Percentiles rank a stretch among this genome's conserved stretches.
These are phyloP conservation scores for Fusarium guadeloupense DNA, from an alignment of 2,329 filamentous ascomycete species.

Conservation along the genomic window DNA sequence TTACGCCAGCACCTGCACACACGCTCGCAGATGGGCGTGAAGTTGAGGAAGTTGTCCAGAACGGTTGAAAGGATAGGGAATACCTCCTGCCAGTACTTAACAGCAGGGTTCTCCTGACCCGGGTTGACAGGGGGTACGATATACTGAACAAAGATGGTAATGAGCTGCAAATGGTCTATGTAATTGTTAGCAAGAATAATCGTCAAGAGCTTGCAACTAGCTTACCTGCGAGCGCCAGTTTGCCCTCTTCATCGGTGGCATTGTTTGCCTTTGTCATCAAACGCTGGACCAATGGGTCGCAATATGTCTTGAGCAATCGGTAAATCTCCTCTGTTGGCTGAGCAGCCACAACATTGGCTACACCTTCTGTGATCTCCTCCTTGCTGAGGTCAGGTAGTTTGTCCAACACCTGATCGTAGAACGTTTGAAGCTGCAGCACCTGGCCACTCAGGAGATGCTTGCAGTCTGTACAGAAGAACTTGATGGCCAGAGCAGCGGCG, in stretches of 20 bases:
- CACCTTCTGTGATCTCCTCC: conserved; percentile 95
- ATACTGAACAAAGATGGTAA: conserved; percentile 87
- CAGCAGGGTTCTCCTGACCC: conserved; percentile 83
- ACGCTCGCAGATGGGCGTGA: conserved; percentile 89
- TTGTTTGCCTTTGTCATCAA: conserved; percentile 88
- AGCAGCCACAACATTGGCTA: conserved; percentile 88
- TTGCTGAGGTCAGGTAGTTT: conserved; percentile 86
- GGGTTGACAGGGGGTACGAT: conserved; percentile 78
- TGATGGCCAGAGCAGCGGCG: conserved; percentile 92
- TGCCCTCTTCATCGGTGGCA: conserved; percentile 82
- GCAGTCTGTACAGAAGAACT: conserved; percentile 97
- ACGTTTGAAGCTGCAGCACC: conserved; percentile 85
- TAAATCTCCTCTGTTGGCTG: conserved; percentile 85
- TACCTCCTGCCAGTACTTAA: conserved; percentile 96
- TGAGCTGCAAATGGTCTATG: conserved; percentile 85
- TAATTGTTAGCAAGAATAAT: conserved; percentile 27
- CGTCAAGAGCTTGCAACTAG: background rate
- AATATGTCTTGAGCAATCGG: conserved; percentile 88
- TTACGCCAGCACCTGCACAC: conserved; percentile 96
- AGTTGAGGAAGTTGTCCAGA: conserved; percentile 85
- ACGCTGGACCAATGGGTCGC: conserved; percentile 86
- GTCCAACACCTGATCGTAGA: conserved; percentile 91
- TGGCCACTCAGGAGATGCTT: conserved; percentile 84
- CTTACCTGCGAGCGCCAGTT: conserved; percentile 84
- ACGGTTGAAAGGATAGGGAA: conserved; percentile 89